Evolutionary conservation across 768 basidiomycete genomes (phyloP), one percentile per base, ranked within the genome.

Genomic region (Lentinula raphanica): DNA sequence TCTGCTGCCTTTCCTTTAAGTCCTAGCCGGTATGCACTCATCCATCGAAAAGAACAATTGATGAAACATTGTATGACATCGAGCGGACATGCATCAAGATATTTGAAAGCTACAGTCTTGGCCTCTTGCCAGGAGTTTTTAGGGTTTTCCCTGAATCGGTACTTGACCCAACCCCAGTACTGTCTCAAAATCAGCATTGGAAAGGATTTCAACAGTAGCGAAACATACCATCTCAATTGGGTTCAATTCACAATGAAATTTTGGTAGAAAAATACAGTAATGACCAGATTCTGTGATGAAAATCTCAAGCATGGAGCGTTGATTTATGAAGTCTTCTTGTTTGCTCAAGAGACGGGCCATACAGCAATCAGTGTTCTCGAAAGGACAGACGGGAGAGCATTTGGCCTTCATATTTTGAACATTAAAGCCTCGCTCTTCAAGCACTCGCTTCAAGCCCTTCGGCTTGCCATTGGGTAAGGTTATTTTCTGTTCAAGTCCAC

Each of bases 161-260:
- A 66, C 53, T 66, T 66, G 56, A 55, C 57, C 60, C 62, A 65
- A 9, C 64, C 64, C 64, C 64, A 65, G 51, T 65, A 60, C 64
- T 65, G 49, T 44, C 31, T 32, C 31, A 32, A 32, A 11, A 32
- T 32, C 31, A 32, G 31, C 31, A 32, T 21, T 36, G 25, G 45
- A 35, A 21, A 21, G 29, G 12, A 35, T 15, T 49, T n/a, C 19
- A 29, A 17, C 40, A 42, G 40, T 42, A 42, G 3, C 39, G n/a
- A 38, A 42, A 58, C 67, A 57, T 62, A 71, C 68, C 68, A 72
- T 70, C 60, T 76, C 75, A 61, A 76, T 76, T 28, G 68, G 68
- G 60, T 76, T 76, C 5, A 75, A 65, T 63, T 76, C 68, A 49
- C 72, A 73, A 53, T 76, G 71, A 60, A 72, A 76, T 61, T 76